Evolutionary conservation across 306 rosid genomes (phyloP).

Genomic region (Ceratonia siliqua): DNA sequence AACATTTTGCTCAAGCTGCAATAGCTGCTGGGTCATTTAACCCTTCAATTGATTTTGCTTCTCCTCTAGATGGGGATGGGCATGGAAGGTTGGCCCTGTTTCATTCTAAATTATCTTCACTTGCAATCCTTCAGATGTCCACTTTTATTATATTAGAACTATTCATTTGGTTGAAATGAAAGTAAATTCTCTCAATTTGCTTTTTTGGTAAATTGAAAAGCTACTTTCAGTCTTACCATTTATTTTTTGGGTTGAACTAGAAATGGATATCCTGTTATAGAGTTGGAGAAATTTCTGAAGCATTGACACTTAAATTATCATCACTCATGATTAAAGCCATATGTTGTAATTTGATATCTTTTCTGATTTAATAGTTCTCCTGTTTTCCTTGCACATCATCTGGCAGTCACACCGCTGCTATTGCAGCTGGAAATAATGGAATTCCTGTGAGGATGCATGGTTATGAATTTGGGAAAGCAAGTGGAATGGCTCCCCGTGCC

Average conservation of each 20-base stretch:
- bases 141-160: neutral
- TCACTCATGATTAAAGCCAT: constrained; percentile 2
- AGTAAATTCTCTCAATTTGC: neutral
- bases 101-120: constrained; percentile 16
- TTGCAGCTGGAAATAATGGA: constrained; percentile 99
- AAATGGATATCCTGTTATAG: neutral
- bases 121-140: neutral
- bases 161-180: neutral
- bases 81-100: constrained; percentile 84
- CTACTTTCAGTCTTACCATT: neutral
- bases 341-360: constrained; percentile 29
- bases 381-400: constrained; percentile 31
- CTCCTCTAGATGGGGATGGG: constrained; percentile 97
- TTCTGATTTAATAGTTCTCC: constrained; percentile 6
- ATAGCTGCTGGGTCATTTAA: constrained; percentile 93
- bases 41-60: constrained; percentile 84
- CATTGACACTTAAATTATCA: neutral
- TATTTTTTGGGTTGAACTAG: neutral
- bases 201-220: neutral
- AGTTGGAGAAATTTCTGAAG: neutral
- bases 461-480: constrained; percentile 96
- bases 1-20: constrained; percentile 97
- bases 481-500: constrained; percentile 99
- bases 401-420: constrained; percentile 96
- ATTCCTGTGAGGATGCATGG: constrained; percentile 93